Base-by-base conservation (phyloP, 1,139 yeast species). In the Saccharomyces hybrid region DNA sequence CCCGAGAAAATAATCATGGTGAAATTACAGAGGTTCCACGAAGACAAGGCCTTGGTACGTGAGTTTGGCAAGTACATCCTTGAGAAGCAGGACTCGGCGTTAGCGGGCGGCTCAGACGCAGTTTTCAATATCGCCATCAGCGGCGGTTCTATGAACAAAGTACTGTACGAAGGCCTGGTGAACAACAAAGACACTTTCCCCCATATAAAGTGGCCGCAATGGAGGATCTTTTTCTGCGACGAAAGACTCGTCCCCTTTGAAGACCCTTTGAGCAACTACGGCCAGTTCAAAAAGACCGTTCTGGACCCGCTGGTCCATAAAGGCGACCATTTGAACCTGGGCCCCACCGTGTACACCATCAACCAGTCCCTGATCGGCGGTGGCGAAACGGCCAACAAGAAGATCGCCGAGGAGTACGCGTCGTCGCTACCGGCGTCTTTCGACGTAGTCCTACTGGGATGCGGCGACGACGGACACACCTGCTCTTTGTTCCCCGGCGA, bases 381-480 rank as follows among this genome's bases (percentile, higher is more conserved):
- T 66, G 86, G 95, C 3, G 38, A 46, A 13, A 49, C 34, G 2
- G 65, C 60, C 2, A 68, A 67, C 53, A 63, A 62, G 31, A 95
- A 88, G 70, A 88, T 96, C 65, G 98, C 98, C 2, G 90, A 88
- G 66, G 82, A 78, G 60, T 93, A 93, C 72, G 97, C 88, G 65
- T 82, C 86, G 65, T 76, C 83, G 34, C 76, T 95, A 58, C 88
- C 95, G 57, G 78, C 78, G 62, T 85, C 87, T 48, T 87, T 95
- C 70, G 99, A 95, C 71, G 74, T 93, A 60, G 76, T 95, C 58
- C 75, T 95, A 61, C 78, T 95, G 57, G 99, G 99, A 23, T 89
- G 97, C 75, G 99, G 99, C 1, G 99, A 99, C 8, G 99, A 95
- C 70, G 99, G 99, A 32, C 99, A 95, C 70, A 89, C 95, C 58